These are phyloP conservation scores for Tolypocladium cylindrosporum DNA, from an alignment of 2,329 filamentous ascomycete species.

Conservation along the genomic window DNA sequence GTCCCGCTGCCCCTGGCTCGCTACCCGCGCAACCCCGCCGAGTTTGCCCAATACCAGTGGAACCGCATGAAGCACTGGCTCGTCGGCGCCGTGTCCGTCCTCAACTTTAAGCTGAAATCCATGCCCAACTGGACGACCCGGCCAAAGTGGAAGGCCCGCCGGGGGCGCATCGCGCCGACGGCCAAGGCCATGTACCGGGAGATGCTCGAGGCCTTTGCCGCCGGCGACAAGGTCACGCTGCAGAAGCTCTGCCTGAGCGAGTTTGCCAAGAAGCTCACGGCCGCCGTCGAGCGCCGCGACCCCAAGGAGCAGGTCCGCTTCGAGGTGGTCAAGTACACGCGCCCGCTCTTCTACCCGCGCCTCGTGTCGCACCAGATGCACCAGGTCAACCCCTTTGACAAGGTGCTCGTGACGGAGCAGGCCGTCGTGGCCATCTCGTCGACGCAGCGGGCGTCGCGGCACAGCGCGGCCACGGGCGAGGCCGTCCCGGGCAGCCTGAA, in stretches of 20 bases:
- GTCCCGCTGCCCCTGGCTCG: slow-evolving; percentile 29
- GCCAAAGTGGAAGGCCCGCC: slow-evolving; percentile 30
- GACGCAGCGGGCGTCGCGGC: slow-evolving; percentile 41
- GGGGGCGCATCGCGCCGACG: slow-evolving; percentile 33
- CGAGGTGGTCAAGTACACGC: slow-evolving; percentile 43
- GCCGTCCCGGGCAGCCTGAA: slow-evolving; percentile 36
- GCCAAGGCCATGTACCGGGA: slow-evolving; percentile 50
- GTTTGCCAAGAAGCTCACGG: slow-evolving; percentile 40
- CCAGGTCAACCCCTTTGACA: slow-evolving; percentile 32
- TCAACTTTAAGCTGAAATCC: slow-evolving; percentile 32
- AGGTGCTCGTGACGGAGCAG: slow-evolving; percentile 30
- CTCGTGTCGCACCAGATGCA: slow-evolving; percentile 46
- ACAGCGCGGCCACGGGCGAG: slow-evolving; percentile 23
- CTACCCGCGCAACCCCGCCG: slow-evolving; percentile 16
- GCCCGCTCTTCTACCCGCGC: slow-evolving; percentile 29
- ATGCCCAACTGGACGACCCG: slow-evolving; percentile 31
- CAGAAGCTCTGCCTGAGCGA: slow-evolving; percentile 42
- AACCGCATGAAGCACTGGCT: slow-evolving; percentile 24
- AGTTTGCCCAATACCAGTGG: slow-evolving; percentile 26
- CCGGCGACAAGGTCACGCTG: slow-evolving; percentile 42
- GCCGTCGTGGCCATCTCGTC: slow-evolving; percentile 51
- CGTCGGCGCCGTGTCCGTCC: slow-evolving; percentile 21
- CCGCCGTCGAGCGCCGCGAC: slow-evolving; percentile 42
- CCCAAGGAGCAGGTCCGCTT: slow-evolving; percentile 36
- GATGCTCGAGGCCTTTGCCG: slow-evolving; percentile 53